Evolutionary conservation across 176 grass and related monocot species (phyloP).

Genomic region (Lolium perenne): DNA sequence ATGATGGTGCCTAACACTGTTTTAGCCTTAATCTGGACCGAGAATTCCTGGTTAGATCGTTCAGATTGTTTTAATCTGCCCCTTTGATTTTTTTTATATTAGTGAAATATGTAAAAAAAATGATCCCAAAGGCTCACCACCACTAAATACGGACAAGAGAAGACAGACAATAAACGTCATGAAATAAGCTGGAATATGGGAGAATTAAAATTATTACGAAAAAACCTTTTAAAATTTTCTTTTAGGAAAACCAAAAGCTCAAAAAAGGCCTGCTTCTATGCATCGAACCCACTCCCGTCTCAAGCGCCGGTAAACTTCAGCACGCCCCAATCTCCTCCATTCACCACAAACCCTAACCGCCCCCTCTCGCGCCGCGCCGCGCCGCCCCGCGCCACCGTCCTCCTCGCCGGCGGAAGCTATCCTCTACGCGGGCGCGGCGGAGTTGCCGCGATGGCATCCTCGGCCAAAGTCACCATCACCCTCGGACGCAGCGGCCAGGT

Average conservation of each 20-base stretch:
- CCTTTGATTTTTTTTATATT: too few relatives aligned
- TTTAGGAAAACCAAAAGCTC: neutral
- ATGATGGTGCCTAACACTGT: too few relatives aligned
- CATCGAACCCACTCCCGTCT: constrained; percentile 27
- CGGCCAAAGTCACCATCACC: constrained; percentile 68
- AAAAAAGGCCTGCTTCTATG: neutral
- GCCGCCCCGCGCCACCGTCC: neutral
- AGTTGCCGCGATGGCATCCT: constrained; percentile 45
- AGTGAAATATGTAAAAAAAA: too few relatives aligned
- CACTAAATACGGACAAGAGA: too few relatives aligned
- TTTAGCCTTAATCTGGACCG: too few relatives aligned
- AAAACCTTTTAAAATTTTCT: too few relatives aligned
- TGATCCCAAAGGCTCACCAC: too few relatives aligned
- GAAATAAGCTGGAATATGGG: too few relatives aligned
- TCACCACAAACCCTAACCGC: constrained; percentile 43
- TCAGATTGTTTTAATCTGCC: too few relatives aligned
- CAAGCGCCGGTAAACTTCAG: constrained; percentile 34
- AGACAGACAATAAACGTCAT: too few relatives aligned
- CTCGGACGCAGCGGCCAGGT: constrained; percentile 78
- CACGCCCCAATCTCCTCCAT: constrained; percentile 30
- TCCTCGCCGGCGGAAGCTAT: neutral
- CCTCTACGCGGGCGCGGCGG: neutral
- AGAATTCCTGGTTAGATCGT: too few relatives aligned
- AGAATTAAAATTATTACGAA: too few relatives aligned
- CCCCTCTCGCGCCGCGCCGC: neutral